Percentiles rank a stretch among this genome's conserved stretches.
phyloP scores from a whole-genome alignment of 805 yeast species.

The Metschnikowia proteae region DNA sequence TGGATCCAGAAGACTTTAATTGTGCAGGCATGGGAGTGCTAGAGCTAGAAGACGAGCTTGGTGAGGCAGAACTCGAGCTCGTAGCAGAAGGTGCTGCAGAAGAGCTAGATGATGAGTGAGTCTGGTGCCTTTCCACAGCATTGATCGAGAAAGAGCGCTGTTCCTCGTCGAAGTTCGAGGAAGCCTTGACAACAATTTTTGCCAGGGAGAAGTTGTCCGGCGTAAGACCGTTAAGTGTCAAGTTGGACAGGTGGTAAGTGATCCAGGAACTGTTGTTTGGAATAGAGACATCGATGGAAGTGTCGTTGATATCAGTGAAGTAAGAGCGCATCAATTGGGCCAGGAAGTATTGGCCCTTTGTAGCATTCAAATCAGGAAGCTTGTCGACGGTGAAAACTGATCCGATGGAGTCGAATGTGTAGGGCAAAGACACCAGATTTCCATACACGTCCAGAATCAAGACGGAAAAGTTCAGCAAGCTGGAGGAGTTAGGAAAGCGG shows the following conservation, averaged over 20 bases:
- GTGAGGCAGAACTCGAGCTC: conserved; percentile 19
- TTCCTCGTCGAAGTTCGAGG: conserved; percentile 27
- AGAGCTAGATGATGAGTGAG: conserved; percentile 20
- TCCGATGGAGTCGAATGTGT: conserved; percentile 50
- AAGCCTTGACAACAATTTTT: conserved; percentile 28
- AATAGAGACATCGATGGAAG: conserved; percentile 46
- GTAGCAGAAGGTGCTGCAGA: conserved; percentile 29
- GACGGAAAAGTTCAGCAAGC: conserved; percentile 47
- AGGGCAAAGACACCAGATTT: conserved; percentile 56
- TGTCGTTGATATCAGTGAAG: conserved; percentile 51
- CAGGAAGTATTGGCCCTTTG: conserved; percentile 57
- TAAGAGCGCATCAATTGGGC: conserved; percentile 52
- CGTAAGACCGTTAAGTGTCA: conserved; percentile 68
- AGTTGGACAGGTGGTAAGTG: conserved; percentile 51
- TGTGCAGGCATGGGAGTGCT: conserved; percentile 20
- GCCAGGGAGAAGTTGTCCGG: conserved; percentile 28
- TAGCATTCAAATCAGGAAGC: conserved; percentile 62
- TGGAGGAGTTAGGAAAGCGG: conserved; percentile 47
- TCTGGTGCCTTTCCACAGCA: conserved; percentile 36
- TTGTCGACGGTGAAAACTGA: conserved; percentile 53
- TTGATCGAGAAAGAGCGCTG: conserved; percentile 45
- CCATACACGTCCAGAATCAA: conserved; percentile 56
- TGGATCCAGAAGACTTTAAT: conserved; percentile 18
- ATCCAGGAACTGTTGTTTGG: conserved; percentile 56
- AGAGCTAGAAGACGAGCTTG: conserved; percentile 28